Evolutionary conservation across 2,329 filamentous ascomycete species (phyloP).

Genomic region (Lithohypha guttulata): DNA sequence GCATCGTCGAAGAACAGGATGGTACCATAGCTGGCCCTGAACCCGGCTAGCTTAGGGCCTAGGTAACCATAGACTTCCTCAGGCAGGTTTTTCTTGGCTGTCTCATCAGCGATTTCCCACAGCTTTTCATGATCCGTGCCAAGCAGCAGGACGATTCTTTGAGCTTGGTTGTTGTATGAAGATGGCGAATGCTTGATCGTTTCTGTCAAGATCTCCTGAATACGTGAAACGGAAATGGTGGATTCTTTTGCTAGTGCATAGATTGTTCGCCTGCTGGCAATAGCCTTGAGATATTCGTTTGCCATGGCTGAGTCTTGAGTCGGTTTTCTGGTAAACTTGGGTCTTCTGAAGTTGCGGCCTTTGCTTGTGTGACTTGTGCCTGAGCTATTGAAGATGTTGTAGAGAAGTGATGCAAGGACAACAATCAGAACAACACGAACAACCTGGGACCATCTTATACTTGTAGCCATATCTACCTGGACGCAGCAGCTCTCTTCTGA

Average conservation of each 20-base stretch:
- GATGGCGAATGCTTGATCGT: conserved; percentile 42
- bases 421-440: conserved; percentile 4
- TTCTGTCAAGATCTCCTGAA: conserved; percentile 16
- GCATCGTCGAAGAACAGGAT: conserved; percentile 83
- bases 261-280: conserved; percentile 15
- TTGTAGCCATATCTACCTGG: not conserved
- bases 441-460: conserved; percentile 3
- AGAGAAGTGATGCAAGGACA: conserved; percentile 7
- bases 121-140: conserved; percentile 76
- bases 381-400: conserved; percentile 3
- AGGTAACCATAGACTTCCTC: conserved; percentile 21
- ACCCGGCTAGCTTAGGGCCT: conserved; percentile 12
- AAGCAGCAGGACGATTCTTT: conserved; percentile 67
- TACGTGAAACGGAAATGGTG: conserved; percentile 15
- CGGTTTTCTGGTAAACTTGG: conserved; percentile 2
- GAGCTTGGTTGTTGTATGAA: conserved; percentile 81
- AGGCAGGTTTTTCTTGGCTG: conserved; percentile 57
- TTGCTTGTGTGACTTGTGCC: not conserved
- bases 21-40: conserved; percentile 57
- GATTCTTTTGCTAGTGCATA: conserved; percentile 16
- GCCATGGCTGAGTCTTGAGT: conserved; percentile 6
- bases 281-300: conserved; percentile 11
- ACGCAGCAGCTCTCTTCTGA: not conserved
- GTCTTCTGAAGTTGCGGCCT: conserved; percentile 5
- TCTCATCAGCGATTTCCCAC: conserved; percentile 56